Evolutionary conservation across 2,329 filamentous ascomycete species (phyloP), one percentile per base, ranked within the genome.

Genomic region (Gyromitra esculenta): DNA sequence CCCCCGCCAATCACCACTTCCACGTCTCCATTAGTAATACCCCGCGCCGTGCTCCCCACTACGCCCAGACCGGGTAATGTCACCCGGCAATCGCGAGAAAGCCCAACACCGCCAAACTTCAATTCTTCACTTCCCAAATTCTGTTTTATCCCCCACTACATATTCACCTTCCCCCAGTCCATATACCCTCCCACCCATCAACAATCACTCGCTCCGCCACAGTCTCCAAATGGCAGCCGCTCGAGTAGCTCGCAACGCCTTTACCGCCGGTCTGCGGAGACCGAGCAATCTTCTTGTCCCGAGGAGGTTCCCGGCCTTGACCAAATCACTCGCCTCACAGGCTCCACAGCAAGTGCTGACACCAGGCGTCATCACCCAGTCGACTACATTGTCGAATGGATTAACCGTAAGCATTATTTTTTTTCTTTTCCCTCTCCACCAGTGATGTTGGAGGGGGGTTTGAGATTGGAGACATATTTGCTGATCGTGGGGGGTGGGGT

Each of bases 331-430:
- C 68, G 80, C 80, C 66, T 80, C 80, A 41, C 80, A 77, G 66
- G 71, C 77, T 35, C 48, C 81, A 81, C 83, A 82, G 83, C 86
- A 82, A 77, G 84, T 86, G 73, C 82, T 85, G 75, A 85, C 86
- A 79, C 82, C 85, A 80, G 89, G 91, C 85, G 87, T 90, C 87
- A 95, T 92, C 88, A 97, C 94, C 82, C 91, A 98, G 89, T 94
- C 92, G 83, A 98, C 96, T 79, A 99, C 96, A 72, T 89, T 99
- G 84, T 92, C 91, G 87, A 99, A 98, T 88, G 96, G 96, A 85
- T 89, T 99, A 88, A 99, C 96, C 83, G 95, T 97, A 88, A 80
- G 87, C 78, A 54, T 48, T 63, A 78, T 75, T 18, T 77, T 79
- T 21, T 65, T 48, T 62, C 54, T n/a, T 25, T 57, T 9, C 37